Conservation (phyloP, 73 alveolate species). For the Blepharisma stoltei region DNA sequence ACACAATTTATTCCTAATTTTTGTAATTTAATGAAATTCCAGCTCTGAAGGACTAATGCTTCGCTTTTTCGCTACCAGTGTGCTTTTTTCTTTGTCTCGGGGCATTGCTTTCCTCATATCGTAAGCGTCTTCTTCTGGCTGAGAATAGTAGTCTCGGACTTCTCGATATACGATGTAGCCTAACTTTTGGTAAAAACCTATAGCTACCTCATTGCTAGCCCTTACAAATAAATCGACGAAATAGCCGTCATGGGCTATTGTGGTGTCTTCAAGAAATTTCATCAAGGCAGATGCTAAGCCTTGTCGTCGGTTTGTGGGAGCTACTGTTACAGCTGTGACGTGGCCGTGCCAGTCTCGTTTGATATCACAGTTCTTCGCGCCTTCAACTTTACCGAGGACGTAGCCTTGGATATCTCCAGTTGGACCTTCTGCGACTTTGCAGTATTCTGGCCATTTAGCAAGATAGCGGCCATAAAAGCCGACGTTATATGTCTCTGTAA, state of each 20-base stretch:
- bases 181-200: conserved; percentile 85
- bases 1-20: too few relatives aligned
- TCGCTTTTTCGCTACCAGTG: conserved; percentile 17
- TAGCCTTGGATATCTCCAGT: conserved; percentile 90
- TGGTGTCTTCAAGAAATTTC: conserved; percentile 95
- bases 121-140: conserved; percentile 95
- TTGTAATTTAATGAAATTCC: conserved; percentile 9
- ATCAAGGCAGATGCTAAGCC: conserved; percentile 95
- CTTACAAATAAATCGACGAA: conserved; percentile 97
- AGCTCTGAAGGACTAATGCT: conserved; percentile 29
- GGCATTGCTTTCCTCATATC: conserved; percentile 97
- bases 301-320: conserved; percentile 94
- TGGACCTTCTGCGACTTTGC: conserved; percentile 82
- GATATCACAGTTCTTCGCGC: conserved; percentile 80
- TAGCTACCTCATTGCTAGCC: conserved; percentile 90
- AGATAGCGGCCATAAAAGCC: conserved; percentile 91
- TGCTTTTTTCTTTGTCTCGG: conserved; percentile 80
- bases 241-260: conserved; percentile 89
- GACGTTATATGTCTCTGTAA: conserved; percentile 91
- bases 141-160: conserved; percentile 81
- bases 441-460: conserved; percentile 91
- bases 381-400: conserved; percentile 96
- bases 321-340: conserved; percentile 98
- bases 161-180: conserved; percentile 90
- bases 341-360: conserved; percentile 98